These are phyloP conservation scores for Beauveria sp. DNA, from an alignment of 2,329 filamentous ascomycete genomes.

Conservation along the genomic window DNA sequence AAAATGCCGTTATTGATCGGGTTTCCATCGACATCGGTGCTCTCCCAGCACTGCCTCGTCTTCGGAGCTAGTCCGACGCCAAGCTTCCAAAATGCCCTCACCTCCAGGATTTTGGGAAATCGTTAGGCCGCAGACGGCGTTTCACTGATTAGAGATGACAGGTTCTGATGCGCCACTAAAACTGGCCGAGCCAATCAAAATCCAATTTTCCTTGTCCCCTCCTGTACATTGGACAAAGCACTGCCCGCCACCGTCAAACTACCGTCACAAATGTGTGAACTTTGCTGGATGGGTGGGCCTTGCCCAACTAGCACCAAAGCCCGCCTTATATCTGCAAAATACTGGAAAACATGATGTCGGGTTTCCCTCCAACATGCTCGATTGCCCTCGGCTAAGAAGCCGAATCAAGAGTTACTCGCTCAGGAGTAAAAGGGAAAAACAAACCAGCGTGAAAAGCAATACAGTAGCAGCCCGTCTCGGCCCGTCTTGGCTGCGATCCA, in stretches of 20 bases:
- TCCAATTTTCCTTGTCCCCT: background rate
- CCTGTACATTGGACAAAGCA: background rate
- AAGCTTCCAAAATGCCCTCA: background rate
- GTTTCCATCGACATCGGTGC: background rate
- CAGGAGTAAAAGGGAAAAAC: background rate
- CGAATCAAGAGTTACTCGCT: background rate
- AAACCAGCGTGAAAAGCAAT: background rate
- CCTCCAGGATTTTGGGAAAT: background rate
- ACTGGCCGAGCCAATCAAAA: background rate
- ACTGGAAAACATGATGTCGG: background rate
- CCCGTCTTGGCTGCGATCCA: background rate
- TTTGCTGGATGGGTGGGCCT: background rate
- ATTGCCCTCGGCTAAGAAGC: background rate
- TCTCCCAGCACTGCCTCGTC: background rate
- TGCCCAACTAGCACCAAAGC: background rate
- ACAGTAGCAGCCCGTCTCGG: background rate
- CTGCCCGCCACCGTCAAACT: background rate
- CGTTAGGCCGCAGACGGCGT: background rate
- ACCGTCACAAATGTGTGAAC: background rate
- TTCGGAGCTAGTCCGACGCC: background rate
- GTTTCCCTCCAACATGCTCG: background rate
- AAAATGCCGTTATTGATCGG: background rate
- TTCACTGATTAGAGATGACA: background rate
- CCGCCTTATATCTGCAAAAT: conserved; percentile 7
- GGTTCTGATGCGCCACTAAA: background rate